Evolutionary conservation across 1,284 basidiomycete species (phyloP), one percentile per base, ranked within the genome.

Genomic region (Fomitopsis schrenkii): DNA sequence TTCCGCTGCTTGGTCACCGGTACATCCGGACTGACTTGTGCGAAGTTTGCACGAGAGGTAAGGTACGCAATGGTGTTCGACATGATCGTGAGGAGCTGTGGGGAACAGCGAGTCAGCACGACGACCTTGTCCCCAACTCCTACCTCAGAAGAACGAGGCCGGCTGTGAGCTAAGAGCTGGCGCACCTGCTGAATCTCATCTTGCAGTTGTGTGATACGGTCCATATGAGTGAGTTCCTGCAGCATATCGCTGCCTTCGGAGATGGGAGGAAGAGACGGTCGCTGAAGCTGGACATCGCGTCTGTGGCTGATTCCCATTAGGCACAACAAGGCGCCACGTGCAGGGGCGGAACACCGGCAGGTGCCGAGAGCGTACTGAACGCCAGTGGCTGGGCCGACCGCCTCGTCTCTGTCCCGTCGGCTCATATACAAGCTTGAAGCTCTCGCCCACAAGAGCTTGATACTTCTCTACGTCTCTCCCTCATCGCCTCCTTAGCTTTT

Each of bases 181-280:
- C 79, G 58, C 63, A 87, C 89, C 78, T 89, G 85, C 77, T 93
- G 91, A 63, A 92, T 91, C 75, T 91, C 91, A 83, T 93, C 90
- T 79, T 93, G 90, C 65, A 93, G 85, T 74, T 93, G 91, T 36
- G 91, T 92, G 74, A 93, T 91, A 76, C 90, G 86, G 80, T 93
- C 91, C 91, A 93, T 93, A 79, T 89, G 85, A 74, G 89, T 86
- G 73, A 91, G 77, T 85, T 92, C 90, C 82, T 90, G 87, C 81
- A 91, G 90, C 90, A 92, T 91, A 80, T 78, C 88, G 83, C 83
- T 74, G 75, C 73, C 62, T 38, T 19, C 15, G 61, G 38, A 17
- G 56, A 59, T 64, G 59, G 36, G 48, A 28, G 54, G 57, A 55
- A 45, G 36, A 60, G 22, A 6, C 30, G 30, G 54, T 5, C 30